Evolutionary conservation across 1,139 yeast species (phyloP).

Genomic region (Chernovozyma aurita): DNA sequence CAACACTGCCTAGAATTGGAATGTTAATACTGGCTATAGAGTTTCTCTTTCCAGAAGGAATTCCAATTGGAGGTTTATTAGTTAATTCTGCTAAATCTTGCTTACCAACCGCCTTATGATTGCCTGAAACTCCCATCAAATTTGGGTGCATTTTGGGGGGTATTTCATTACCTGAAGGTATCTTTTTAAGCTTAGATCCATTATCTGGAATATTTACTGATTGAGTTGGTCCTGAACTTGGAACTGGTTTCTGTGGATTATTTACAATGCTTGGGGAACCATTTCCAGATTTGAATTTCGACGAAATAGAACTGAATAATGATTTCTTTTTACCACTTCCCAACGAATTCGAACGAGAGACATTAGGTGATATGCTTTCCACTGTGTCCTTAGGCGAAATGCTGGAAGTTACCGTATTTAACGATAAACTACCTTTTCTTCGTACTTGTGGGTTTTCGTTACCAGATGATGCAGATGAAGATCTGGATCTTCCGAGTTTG

Average conservation of each 20-base stretch:
- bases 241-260: background rate
- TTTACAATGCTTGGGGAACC: slow-evolving; percentile 3
- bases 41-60: slow-evolving; percentile 9
- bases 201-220: background rate
- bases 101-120: slow-evolving; percentile 5
- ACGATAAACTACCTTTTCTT: slow-evolving; percentile 16
- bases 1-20: background rate
- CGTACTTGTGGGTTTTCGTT: slow-evolving; percentile 3
- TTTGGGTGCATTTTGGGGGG: slow-evolving; percentile 9
- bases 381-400: slow-evolving; percentile 1
- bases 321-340: slow-evolving; percentile 30
- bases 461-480: slow-evolving; percentile 22
- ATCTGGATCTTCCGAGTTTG: slow-evolving; percentile 28
- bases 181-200: background rate
- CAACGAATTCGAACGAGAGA: slow-evolving; percentile 21
- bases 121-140: slow-evolving; percentile 14
- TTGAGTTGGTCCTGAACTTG: background rate
- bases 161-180: background rate
- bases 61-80: slow-evolving; percentile 16
- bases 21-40: background rate
- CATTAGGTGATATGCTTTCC: slow-evolving; percentile 12
- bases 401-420: slow-evolving; percentile 4
- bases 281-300: slow-evolving; percentile 41
- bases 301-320: slow-evolving; percentile 48
- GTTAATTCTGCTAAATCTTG: slow-evolving; percentile 21